Evolutionary conservation across 371 early-diverging fungal genomes (phyloP).

Genomic region (Syncephalastrum sp.): DNA sequence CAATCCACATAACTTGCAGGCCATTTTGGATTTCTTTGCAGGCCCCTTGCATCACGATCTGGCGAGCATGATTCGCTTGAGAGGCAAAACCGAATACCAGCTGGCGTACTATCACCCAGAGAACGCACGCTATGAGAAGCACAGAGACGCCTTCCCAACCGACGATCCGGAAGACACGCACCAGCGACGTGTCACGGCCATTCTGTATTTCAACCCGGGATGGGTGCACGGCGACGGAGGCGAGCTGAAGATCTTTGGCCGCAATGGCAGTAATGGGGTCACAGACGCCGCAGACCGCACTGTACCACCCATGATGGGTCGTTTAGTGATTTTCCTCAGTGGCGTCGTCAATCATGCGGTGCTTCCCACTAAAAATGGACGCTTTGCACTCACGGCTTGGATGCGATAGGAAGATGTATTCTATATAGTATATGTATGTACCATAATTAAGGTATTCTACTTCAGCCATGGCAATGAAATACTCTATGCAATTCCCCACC

Average conservation of each 20-base stretch:
- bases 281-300: slow-evolving; percentile 45
- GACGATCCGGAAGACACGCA: slow-evolving; percentile 52
- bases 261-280: slow-evolving; percentile 30
- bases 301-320: slow-evolving; percentile 49
- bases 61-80: slow-evolving; percentile 43
- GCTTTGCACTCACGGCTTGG: slow-evolving; percentile 58
- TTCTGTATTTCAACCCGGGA: slow-evolving; percentile 58
- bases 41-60: slow-evolving; percentile 51
- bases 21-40: slow-evolving; percentile 32
- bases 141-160: slow-evolving; percentile 64
- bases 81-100: slow-evolving; percentile 60
- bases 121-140: slow-evolving; percentile 61
- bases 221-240: slow-evolving; percentile 56
- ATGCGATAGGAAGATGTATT: slow-evolving; percentile 32
- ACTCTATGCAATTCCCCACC: no score
- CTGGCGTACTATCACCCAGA: slow-evolving; percentile 59
- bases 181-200: slow-evolving; percentile 64
- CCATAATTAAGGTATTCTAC: no score
- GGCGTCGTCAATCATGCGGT: slow-evolving; percentile 68
- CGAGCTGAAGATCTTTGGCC: slow-evolving; percentile 53
- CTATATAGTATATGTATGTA: no score
- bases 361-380: slow-evolving; percentile 45
- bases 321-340: slow-evolving; percentile 56
- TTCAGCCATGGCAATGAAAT: no score
- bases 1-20: slow-evolving; percentile 26